A percentile compares a stretch with the other conserved stretches of the same genome.
phyloP scores from a whole-genome alignment of 2,329 filamentous ascomycete species.

The Sarocladium kiliense region DNA sequence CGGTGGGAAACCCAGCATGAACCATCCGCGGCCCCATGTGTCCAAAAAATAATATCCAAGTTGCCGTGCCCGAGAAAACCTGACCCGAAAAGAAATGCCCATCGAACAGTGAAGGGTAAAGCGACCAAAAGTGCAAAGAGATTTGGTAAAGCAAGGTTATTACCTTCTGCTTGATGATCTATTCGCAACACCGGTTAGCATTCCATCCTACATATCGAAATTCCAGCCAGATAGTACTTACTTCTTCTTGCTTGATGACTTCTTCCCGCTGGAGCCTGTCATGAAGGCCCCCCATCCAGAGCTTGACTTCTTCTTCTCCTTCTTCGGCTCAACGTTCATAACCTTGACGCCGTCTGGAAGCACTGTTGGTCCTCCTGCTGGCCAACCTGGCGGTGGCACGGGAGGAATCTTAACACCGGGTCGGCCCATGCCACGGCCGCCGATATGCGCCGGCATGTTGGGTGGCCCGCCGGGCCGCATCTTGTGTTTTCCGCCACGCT shows the following conservation, averaged over 20 bases:
- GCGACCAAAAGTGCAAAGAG: too few species aligned
- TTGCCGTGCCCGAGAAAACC: neutral
- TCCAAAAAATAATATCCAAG: neutral
- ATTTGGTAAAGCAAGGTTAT: neutral
- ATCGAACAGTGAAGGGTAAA: too few species aligned
- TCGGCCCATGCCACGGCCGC: neutral
- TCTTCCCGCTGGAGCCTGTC: neutral
- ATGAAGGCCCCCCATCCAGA: neutral
- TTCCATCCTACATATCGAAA: neutral
- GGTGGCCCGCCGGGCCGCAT: neutral
- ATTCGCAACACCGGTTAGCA: too few species aligned
- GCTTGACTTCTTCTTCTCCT: conserved; percentile 12
- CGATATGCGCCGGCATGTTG: neutral
- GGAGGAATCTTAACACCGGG: conserved; percentile 5
- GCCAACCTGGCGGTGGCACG: conserved; percentile 3
- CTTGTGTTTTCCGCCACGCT: neutral
- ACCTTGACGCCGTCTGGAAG: conserved; percentile 9
- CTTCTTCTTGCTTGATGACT: conserved; percentile 13
- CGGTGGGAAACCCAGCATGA: neutral
- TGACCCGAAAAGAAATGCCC: too few species aligned
- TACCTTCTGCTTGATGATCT: conserved; percentile 3
- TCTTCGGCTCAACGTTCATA: conserved; percentile 10
- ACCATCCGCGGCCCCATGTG: neutral
- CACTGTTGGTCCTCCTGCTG: neutral
- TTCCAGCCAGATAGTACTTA: neutral